Evolutionary conservation across 805 yeast genomes (phyloP), one percentile per base, ranked within the genome.

Genomic region (Spathaspora sp.): DNA sequence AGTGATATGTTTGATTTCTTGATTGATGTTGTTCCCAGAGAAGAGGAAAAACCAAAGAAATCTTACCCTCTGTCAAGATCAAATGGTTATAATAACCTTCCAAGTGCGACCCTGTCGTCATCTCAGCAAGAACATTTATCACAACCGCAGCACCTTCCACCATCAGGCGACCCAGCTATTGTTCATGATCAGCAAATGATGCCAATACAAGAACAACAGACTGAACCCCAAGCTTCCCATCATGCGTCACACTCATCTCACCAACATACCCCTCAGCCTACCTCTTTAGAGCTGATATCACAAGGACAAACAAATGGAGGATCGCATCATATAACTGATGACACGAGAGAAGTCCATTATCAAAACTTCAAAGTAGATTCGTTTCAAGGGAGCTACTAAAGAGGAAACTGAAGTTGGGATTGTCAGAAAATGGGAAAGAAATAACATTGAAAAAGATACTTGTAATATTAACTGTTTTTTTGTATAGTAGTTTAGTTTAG

Each of bases 1-100:
- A 83, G 92, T 40, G 99, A 94, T 66, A 93, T 94, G 97, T 96
- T 93, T 76, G 99, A 94, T 64, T 94, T 94, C 64, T 72, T 94
- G 51, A 94, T 94, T 58, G 99, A 94, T 65, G 90, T 94, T 28
- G 97, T 93, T 4, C 98, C 99, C 5, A 76, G 97, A 52, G 96
- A 88, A 60, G 91, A 85, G 63, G 90, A 83, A 61, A 82, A 77
- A 66, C 81, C 81, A 4, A 80, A 78, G 55, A 74, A 70, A 52
- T 46, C 67, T 16, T 62, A 62, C 46, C 39, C 58, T 8, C 66
- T 57, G 51, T 43, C 63, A 11, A 54, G 68, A 43, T 52, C 68
- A 10, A 57, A 52, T 16, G 55, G 61, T 28, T 67, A 60, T 44
- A 54, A 44, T 3, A 44, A 50, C 35, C 50, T 39, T 26, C 46